These are phyloP conservation scores for Chloromonas sp. DNA, from an alignment of 163 green algal genomes.

Conservation along the genomic window DNA sequence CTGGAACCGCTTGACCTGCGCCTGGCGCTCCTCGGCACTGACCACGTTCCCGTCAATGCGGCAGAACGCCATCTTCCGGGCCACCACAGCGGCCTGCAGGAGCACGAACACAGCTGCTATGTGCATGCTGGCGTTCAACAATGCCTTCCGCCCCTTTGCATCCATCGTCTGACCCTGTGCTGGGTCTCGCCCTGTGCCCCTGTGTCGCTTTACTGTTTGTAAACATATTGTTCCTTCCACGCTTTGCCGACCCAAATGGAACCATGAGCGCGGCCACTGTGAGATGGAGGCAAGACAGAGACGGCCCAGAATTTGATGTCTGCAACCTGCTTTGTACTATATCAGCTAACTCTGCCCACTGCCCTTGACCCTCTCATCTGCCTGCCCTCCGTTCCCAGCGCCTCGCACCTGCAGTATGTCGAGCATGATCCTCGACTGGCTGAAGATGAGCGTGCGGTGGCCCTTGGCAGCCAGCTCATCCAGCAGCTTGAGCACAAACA, in stretches of 20 bases:
- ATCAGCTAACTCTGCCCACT: no score
- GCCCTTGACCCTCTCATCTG: no score
- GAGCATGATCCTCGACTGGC: conserved; percentile 84
- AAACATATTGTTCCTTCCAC: no score
- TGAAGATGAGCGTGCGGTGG: conserved; percentile 91
- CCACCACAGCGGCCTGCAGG: conserved; percentile 44
- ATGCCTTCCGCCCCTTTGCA: background rate
- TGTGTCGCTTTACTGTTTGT: no score
- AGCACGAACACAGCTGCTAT: background rate
- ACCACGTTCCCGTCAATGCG: conserved; percentile 78
- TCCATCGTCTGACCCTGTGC: background rate
- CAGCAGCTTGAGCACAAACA: conserved; percentile 60
- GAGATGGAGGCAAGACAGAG: no score
- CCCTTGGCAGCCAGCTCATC: conserved; percentile 47
- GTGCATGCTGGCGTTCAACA: no score
- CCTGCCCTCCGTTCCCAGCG: background rate
- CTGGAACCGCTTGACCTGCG: conserved; percentile 60
- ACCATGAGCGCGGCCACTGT: no score
- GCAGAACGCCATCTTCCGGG: conserved; percentile 43
- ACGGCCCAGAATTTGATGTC: no score
- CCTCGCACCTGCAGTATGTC: conserved; percentile 74
- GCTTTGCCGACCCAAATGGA: no score
- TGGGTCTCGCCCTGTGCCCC: no score
- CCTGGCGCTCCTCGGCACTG: conserved; percentile 54
- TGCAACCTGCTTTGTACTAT: no score